These are phyloP conservation scores for Quercus rubra DNA, from an alignment of 306 rosid species.

Conservation along the genomic window DNA sequence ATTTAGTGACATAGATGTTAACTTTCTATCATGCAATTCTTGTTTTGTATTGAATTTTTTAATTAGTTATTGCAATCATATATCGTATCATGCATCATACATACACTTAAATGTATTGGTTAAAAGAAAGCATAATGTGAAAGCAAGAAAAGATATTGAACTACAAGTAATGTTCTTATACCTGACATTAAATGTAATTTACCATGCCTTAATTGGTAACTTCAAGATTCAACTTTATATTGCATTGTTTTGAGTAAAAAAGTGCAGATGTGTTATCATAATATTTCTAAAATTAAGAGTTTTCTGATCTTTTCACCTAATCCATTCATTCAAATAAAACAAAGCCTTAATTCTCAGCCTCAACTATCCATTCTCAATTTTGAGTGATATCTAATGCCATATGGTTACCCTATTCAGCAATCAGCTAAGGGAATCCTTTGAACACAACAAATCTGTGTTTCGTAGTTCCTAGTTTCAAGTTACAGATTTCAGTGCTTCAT, in stretches of 20 bases:
- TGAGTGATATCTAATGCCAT: background rate
- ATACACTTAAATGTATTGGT: background rate
- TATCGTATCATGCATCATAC: background rate
- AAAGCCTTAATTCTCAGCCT: background rate
- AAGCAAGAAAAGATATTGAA: background rate
- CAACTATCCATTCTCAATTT: background rate
- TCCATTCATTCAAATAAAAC: background rate
- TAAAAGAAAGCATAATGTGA: background rate
- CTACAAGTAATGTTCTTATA: background rate
- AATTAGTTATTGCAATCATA: background rate
- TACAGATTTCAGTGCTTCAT: background rate
- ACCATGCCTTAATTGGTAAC: background rate
- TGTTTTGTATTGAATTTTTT: background rate
- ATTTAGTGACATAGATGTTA: background rate
- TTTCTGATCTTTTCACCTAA: background rate
- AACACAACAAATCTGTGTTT: background rate
- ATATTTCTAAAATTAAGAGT: background rate
- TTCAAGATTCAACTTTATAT: background rate
- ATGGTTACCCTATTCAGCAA: background rate
- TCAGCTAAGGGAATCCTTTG: background rate
- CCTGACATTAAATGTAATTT: background rate
- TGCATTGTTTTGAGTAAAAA: background rate
- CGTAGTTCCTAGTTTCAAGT: background rate
- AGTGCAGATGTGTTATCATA: background rate
- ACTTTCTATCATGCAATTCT: background rate